Base-by-base conservation (phyloP, 805 yeast species). In the Myxozyma neglecta region DNA sequence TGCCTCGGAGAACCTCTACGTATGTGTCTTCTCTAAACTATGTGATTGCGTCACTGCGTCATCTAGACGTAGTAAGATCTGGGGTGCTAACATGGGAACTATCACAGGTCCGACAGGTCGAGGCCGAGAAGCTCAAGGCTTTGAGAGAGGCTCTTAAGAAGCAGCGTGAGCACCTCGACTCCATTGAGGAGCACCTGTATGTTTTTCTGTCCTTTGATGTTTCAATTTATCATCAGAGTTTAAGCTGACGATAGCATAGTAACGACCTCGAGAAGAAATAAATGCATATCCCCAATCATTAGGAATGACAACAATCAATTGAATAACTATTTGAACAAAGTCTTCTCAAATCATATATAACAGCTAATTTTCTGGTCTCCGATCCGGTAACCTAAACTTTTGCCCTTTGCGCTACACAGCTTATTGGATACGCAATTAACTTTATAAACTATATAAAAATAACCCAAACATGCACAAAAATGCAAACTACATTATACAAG, bases 111-210 rank as follows among this genome's bases (percentile, higher is more conserved):
- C 89, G 85, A 78, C 86, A 90, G 79, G 96, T 88, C 74, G 97
- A 93, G 81, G 88, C 87, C 74, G 96, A 90, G 76, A 90, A 88
- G 80, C 81, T 91, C 75, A 85, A 83, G 72, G 82, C 83, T 53
- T 83, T 91, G 75, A 87, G 81, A 75, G 90, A 88, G 74, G 83
- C 87, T 72, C 81, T 91, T 75, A 84, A 86, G 76, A 81, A 88
- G 78, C 94, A 86, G 75, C 59, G 68, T 40, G 70, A 65, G 56
- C 71, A 68, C 45, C 65, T 69, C 44, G 66, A 61, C 51, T 53
- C 60, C 47, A 57, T 69, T 47, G 69, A 64, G 63, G 24, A 58
- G 42, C 68, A 69, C 44, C 65, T 69, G 68, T 69, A 66, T 16
- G 71, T 59, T 24, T 4, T 20, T 10, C 20, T 7, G 0, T 40